Evolutionary conservation across 495 filamentous ascomycete species (phyloP).

Genomic region (Sporormia fimetaria): DNA sequence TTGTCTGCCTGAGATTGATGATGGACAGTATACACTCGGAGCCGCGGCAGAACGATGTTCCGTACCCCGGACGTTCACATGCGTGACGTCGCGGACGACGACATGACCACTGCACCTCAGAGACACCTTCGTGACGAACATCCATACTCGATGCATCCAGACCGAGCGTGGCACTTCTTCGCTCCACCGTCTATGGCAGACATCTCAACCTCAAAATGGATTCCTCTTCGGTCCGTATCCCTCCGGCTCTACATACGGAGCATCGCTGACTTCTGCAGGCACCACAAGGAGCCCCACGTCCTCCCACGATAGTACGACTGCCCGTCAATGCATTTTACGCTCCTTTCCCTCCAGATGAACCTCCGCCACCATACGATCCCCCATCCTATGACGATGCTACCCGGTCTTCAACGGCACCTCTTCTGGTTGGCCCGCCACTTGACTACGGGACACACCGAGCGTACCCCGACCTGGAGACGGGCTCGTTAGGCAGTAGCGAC

Average conservation of each 20-base stretch:
- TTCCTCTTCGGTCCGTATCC: constrained; percentile 1
- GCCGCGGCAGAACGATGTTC: background rate
- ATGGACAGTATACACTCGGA: constrained; percentile 4
- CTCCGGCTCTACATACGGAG: background rate
- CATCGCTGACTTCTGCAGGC: constrained; percentile 8
- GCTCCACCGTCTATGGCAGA: background rate
- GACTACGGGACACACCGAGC: constrained; percentile 17
- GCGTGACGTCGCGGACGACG: background rate
- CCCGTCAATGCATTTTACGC: constrained; percentile 8
- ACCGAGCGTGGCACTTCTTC: no score
- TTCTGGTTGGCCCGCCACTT: constrained; percentile 18
- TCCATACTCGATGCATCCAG: no score
- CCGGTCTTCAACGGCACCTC: constrained; percentile 10
- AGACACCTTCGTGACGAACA: no score
- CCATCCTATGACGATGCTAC: constrained; percentile 21
- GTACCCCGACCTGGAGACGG: constrained; percentile 12
- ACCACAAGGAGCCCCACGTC: background rate
- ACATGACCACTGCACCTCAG: no score
- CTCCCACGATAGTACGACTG: background rate
- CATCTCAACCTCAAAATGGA: constrained; percentile 4
- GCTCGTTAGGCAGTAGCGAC: constrained; percentile 11
- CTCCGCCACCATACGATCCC: constrained; percentile 14
- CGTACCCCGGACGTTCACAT: background rate
- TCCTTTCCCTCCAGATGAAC: constrained; percentile 13
- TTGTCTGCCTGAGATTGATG: constrained; percentile 6